These are phyloP conservation scores for Colletotrichum tabaci DNA, from an alignment of 2,329 filamentous ascomycete genomes.

Conservation along the genomic window DNA sequence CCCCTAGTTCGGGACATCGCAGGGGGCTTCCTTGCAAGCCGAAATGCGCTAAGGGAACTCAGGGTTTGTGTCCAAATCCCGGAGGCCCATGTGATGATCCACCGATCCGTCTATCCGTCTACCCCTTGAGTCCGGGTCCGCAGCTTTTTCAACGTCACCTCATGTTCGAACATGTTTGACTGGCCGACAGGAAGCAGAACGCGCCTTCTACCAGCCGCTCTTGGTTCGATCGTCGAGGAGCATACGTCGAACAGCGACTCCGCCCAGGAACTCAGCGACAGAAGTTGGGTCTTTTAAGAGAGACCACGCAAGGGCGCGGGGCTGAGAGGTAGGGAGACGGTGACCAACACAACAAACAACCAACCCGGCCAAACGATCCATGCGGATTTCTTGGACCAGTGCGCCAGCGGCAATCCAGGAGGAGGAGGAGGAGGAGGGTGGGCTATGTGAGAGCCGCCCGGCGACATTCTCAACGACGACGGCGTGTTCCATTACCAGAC, in stretches of 20 bases:
- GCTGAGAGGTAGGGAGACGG: not conserved
- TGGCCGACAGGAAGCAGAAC: not conserved
- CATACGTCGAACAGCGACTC: not conserved
- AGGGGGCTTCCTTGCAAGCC: slow-evolving; percentile 2
- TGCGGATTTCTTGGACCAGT: not conserved
- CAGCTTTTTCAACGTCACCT: slow-evolving; percentile 4
- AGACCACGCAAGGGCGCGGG: not conserved
- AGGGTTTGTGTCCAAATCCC: not conserved
- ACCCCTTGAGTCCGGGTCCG: not conserved
- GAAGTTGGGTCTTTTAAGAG: not conserved
- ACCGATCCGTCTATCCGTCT: slow-evolving; percentile 1
- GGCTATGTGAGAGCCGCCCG: no score
- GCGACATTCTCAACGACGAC: not conserved
- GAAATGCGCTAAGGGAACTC: not conserved
- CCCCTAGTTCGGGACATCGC: not conserved
- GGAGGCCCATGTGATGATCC: slow-evolving; percentile 5
- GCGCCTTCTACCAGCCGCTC: not conserved
- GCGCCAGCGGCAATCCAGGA: not conserved
- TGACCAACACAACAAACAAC: not conserved
- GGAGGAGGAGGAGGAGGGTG: not conserved
- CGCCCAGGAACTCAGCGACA: not conserved
- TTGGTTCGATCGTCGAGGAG: not conserved
- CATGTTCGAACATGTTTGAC: not conserved
- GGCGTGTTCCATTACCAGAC: not conserved
- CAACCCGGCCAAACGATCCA: not conserved